Evolutionary conservation across 768 basidiomycete species (phyloP), one percentile per base, ranked within the genome.

Genomic region (Amanita subjunquillea): DNA sequence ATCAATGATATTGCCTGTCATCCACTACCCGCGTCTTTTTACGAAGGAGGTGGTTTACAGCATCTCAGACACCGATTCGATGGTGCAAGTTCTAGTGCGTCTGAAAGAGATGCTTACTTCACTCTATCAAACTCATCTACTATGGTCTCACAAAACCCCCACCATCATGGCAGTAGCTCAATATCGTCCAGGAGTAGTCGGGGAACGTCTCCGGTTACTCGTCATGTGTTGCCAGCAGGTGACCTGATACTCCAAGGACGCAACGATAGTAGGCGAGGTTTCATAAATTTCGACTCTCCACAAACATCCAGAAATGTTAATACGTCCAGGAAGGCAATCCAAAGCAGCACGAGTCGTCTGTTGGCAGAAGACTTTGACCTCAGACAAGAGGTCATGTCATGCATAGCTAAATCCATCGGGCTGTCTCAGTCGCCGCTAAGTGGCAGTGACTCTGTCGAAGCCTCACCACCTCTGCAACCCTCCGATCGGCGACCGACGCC

Each of bases 1-100:
- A 95, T 99, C 65, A 99, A 99, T 60, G 87, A 94, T 55, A 86
- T 97, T 55, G 95, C 96, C 13, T 94, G 92, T 48, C 91, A 98
- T 65, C 96, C 96, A 2, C 74, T 99, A 0, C 94, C 96, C 0
- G 69, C 79, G 12, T 82, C 84, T 0, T 99, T 98, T 70, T 98
- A 97, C 60, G 86, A 92, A 65, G 83, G 86, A 7, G 91, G 91
- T 4, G 95, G 96, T 5, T 76, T 99, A 56, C 83, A 91, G 63
- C 78, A 87, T 48, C 78, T 99, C 2, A 81, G 96, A 17, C 87
- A 93, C 54, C 82, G 91, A n/a, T 97, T 98, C 60, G 86, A 87
- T 58, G 79, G 77, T 22, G 68, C 72, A 5, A 65, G 68, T 42
- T 68, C 74, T 7, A 68, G 67, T 43, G 63, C 75, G 1, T 66